Evolutionary conservation across 108 stramenopile species (phyloP).

Genomic region (Conticribra weissflogii): DNA sequence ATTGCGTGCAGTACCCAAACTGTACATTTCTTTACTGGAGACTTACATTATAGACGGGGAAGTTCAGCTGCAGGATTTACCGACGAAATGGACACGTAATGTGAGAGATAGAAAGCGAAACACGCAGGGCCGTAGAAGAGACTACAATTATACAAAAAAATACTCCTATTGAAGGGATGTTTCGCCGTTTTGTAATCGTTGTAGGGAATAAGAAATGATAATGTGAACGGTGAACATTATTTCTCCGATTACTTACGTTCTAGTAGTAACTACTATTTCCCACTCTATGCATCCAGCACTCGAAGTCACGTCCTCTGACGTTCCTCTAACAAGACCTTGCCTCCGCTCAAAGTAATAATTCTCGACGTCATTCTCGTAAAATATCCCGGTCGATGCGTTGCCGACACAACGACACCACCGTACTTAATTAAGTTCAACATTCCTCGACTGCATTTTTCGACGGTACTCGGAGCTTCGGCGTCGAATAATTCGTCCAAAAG

Average conservation of each 20-base stretch:
- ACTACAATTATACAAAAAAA: not conserved
- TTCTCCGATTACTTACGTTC: too few species aligned
- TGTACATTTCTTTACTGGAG: constrained; percentile 25
- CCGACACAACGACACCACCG: constrained; percentile 42
- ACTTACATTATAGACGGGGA: constrained; percentile 28
- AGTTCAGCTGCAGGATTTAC: constrained; percentile 13
- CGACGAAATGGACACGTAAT: constrained; percentile 24
- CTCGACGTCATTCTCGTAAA: constrained; percentile 27
- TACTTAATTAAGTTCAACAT: constrained; percentile 31
- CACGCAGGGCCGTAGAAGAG: not conserved
- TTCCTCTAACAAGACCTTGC: constrained; percentile 35
- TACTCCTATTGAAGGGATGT: too few species aligned
- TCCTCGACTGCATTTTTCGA: constrained; percentile 34
- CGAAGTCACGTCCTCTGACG: not conserved
- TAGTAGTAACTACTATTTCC: too few species aligned
- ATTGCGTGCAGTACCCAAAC: constrained; percentile 27
- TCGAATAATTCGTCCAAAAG: constrained; percentile 49
- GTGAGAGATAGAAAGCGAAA: constrained; percentile 12
- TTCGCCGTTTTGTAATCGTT: too few species aligned
- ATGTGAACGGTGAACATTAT: too few species aligned
- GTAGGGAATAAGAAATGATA: too few species aligned
- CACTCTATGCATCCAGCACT: not conserved
- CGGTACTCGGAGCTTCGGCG: constrained; percentile 35
- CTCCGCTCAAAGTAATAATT: constrained; percentile 45
- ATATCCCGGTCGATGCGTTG: constrained; percentile 39